phyloP scores from a whole-genome alignment of 2,329 filamentous ascomycete species.

The Fusarium redolens region DNA sequence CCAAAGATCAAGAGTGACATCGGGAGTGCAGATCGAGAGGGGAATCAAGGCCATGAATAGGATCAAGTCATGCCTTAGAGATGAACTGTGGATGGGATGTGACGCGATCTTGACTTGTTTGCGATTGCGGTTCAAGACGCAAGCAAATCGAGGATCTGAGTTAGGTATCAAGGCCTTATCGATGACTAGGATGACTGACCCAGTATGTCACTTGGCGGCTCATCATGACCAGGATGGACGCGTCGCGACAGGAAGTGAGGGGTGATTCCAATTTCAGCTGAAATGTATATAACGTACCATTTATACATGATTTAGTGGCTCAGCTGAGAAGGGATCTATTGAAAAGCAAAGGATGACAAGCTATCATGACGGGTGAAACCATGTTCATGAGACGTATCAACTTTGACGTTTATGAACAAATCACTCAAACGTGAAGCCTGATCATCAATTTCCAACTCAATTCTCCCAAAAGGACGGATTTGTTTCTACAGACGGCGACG shows the following conservation, averaged over 20 bases:
- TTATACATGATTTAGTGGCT: constrained; percentile 5
- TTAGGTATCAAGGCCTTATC: constrained; percentile 3
- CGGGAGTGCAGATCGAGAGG: constrained; percentile 6
- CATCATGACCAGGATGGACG: constrained; percentile 20
- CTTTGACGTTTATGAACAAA: neutral
- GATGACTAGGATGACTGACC: constrained; percentile 3
- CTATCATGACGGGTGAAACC: neutral
- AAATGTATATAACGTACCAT: constrained; percentile 6
- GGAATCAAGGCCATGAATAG: constrained; percentile 5
- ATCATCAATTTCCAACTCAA: neutral
- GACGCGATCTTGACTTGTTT: constrained; percentile 23
- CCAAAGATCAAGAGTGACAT: constrained; percentile 1
- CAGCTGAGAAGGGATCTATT: constrained; percentile 5
- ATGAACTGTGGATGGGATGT: constrained; percentile 29
- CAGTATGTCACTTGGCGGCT: constrained; percentile 1
- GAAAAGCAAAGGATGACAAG: constrained; percentile 11
- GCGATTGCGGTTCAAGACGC: constrained; percentile 17
- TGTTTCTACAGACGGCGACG: constrained; percentile 36
- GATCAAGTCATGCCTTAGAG: constrained; percentile 17
- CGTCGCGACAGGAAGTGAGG: constrained; percentile 16
- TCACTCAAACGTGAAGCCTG: neutral
- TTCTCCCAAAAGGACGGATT: neutral
- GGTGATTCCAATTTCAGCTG: constrained; percentile 21
- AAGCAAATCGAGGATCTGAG: neutral
- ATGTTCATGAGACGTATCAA: neutral